phyloP scores from a whole-genome alignment of 106 monocot species.

The Posidonia australis region DNA sequence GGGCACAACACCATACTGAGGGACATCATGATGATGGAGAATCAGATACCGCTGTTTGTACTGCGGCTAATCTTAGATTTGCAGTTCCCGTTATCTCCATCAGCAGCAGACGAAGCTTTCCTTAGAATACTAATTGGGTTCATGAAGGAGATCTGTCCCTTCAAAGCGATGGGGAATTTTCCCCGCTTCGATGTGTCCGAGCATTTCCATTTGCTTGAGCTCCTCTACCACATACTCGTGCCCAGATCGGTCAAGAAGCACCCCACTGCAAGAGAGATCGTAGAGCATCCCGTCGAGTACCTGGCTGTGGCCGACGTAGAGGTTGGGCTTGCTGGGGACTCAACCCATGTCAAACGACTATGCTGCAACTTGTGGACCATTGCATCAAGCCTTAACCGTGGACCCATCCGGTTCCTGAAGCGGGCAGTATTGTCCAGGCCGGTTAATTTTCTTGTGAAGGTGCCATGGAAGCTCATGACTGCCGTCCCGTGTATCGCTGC shows the following conservation, averaged over 20 bases:
- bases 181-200: background rate
- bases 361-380: too few species aligned
- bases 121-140: conserved; percentile 8
- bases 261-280: too few species aligned
- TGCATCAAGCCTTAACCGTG: too few species aligned
- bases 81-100: background rate
- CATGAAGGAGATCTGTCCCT: conserved; percentile 21
- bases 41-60: conserved; percentile 38
- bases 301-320: too few species aligned
- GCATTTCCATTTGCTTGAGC: conserved; percentile 25
- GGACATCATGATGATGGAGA: conserved; percentile 38
- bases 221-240: conserved; percentile 24
- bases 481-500: background rate
- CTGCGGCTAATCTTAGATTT: conserved; percentile 6
- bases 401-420: too few species aligned
- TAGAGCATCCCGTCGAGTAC: too few species aligned
- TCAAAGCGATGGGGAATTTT: conserved; percentile 2
- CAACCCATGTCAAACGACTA: too few species aligned
- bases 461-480: background rate
- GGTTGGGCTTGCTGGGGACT: too few species aligned
- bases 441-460: too few species aligned
- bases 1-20: conserved; percentile 13
- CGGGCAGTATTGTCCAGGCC: too few species aligned
- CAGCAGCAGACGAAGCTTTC: conserved; percentile 7
- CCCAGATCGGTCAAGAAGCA: background rate